Conservation (phyloP, 441 rosid genomes). For the Erodium moschatum region DNA sequence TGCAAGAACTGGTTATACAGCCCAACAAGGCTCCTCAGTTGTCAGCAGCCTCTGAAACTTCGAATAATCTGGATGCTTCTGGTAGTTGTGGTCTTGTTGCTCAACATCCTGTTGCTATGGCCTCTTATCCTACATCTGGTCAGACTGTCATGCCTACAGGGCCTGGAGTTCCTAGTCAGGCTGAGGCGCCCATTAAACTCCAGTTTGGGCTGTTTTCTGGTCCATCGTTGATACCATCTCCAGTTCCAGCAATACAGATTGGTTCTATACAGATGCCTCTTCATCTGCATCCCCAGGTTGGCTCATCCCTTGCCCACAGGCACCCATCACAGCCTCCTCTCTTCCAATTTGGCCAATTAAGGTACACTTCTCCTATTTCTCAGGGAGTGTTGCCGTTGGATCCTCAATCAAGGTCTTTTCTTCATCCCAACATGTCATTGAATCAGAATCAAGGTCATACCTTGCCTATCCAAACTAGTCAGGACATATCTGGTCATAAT, state of each 20-base stretch:
- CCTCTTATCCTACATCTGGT: conserved; percentile 30
- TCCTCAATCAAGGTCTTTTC: conserved; percentile 48
- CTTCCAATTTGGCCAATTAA: conserved; percentile 86
- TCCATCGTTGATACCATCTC: conserved; percentile 81
- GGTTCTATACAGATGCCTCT: conserved; percentile 99
- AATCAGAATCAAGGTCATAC: conserved; percentile 32
- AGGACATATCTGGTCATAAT: conserved; percentile 28
- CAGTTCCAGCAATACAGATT: conserved; percentile 94
- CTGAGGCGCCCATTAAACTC: conserved; percentile 63
- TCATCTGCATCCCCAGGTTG: conserved; percentile 70
- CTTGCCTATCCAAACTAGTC: conserved; percentile 38
- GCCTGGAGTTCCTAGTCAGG: conserved; percentile 40
- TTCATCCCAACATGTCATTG: conserved; percentile 35
- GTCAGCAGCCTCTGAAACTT: conserved; percentile 29
- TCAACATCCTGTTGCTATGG: conserved; percentile 28
- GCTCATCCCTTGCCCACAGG: conserved; percentile 49
- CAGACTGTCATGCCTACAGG: conserved; percentile 34
- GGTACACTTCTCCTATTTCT: conserved; percentile 67
- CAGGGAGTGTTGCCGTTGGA: conserved; percentile 66
- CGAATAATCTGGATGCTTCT: conserved; percentile 32
- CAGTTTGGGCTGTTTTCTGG: conserved; percentile 96
- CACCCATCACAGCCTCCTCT: conserved; percentile 67
- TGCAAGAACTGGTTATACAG: conserved; percentile 42
- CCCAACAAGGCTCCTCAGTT: conserved; percentile 30
- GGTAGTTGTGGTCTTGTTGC: conserved; percentile 29